Base-by-base conservation (phyloP, 495 filamentous ascomycete genomes). In the Parachaetomium inaequale region DNA sequence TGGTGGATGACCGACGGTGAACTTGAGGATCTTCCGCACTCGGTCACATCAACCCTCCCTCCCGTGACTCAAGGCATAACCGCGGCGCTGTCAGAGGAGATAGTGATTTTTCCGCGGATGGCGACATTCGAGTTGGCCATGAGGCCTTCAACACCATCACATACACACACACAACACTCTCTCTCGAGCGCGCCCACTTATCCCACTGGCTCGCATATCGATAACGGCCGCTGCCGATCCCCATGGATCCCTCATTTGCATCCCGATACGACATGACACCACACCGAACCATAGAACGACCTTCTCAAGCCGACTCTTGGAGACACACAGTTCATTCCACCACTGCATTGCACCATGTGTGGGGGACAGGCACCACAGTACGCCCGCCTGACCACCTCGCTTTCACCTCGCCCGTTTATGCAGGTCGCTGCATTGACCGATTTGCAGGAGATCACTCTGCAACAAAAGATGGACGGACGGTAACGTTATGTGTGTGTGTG, bases 1-100 rank as follows among this genome's bases (percentile, higher is more conserved):
- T 14, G 23, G 34, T 29, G n/a, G n/a, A n/a, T 55, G 53, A 55
- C 53, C 50, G 50, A 52, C 49, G 32, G 19, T 34, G n/a, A 36
- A 53, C 21, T 29, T 50, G 5, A 28, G 26, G 47, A 31, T 29
- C 26, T 50, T 10, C 47, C 5, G 6, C 23, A 2, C 12, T 10
- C 2, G 10, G 47, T 31, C 50, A 34, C 50, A 32, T 53, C 50
- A 53, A 53, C 50, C 31, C 50, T 53, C 50, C 50, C 29, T 34
- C 29, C 10, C 29, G 50, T 53, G 50, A 53, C 50, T 23, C 50
- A 53, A 25, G 47, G 17, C n/a, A 29, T 15, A 29, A 31, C 17
- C 28, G 29, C 4, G 17, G 15, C 26, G 32, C 17, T 11, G 25
- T 29, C 28, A 23, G 26, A 53, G 15, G 50, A 36, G 28, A 53